A percentile compares a stretch with the other conserved stretches of the same genome.
These are phyloP conservation scores for Gigaspora rosea DNA, from an alignment of 192 early-diverging fungal species.

Conservation along the genomic window DNA sequence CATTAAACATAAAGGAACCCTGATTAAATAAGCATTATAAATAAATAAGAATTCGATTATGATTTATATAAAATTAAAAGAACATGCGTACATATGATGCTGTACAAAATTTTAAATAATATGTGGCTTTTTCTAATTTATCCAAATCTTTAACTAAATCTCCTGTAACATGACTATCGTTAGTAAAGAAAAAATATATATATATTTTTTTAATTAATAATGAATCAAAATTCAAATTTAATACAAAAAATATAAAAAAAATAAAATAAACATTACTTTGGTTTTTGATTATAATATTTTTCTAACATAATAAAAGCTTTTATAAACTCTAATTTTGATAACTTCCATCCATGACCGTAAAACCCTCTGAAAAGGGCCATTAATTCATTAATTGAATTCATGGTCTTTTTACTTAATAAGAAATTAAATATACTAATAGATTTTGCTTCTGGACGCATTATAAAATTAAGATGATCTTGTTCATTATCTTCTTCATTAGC, in stretches of 20 bases:
- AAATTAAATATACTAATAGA: conserved; percentile 7
- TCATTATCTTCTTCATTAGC: too few relatives aligned
- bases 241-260: too few relatives aligned
- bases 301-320: conserved; percentile 42
- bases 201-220: not conserved
- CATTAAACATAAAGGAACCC: conserved; percentile 27
- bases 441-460: not conserved
- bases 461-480: not conserved
- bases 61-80: too few relatives aligned
- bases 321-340: conserved; percentile 41
- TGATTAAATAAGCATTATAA: not conserved
- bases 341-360: conserved; percentile 47
- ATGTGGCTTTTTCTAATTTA: conserved; percentile 38
- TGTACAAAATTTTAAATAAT: conserved; percentile 46
- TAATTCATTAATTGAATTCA: conserved; percentile 45
- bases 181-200: not conserved
- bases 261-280: conserved; percentile 33
- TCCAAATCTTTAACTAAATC: conserved; percentile 38
- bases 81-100: conserved; percentile 41
- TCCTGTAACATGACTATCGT: conserved; percentile 38
- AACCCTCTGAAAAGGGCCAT: conserved; percentile 41
- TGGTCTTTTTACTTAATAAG: conserved; percentile 35
- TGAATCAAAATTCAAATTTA: not conserved
- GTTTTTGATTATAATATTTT: conserved; percentile 39
- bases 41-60: not conserved